Evolutionary conservation across 805 yeast genomes (phyloP).

Genomic region (Lipomyces yamanashiensis): DNA sequence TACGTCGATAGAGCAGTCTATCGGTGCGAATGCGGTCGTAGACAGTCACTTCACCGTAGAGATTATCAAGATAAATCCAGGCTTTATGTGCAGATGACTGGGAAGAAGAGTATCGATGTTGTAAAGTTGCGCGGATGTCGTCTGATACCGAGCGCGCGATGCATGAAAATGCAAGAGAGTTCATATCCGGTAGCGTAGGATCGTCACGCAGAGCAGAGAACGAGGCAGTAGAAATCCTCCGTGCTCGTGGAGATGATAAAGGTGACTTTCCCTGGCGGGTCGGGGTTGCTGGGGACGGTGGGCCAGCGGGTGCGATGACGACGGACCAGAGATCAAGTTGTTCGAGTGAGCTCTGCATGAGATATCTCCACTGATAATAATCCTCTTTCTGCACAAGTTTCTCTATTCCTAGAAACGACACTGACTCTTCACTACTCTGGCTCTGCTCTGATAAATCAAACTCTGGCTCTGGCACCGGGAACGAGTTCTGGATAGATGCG

Average conservation of each 20-base stretch:
- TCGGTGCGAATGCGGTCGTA: slow-evolving; percentile 20
- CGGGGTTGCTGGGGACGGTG: neutral
- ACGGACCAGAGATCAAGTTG: slow-evolving; percentile 20
- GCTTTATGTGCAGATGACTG: slow-evolving; percentile 6
- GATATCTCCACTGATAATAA: slow-evolving; percentile 22
- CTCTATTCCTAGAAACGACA: slow-evolving; percentile 26
- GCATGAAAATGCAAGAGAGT: slow-evolving; percentile 15
- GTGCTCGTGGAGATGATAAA: neutral
- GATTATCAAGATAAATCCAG: slow-evolving; percentile 16
- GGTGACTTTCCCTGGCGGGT: too few relatives aligned
- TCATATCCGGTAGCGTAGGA: neutral
- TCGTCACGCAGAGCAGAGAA: neutral
- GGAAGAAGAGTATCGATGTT: neutral
- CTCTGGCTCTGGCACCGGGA: neutral
- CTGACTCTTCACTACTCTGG: neutral
- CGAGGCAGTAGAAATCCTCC: neutral
- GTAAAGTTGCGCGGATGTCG: neutral
- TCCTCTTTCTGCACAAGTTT: slow-evolving; percentile 15
- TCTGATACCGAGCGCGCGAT: slow-evolving; percentile 20
- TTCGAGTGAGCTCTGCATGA: slow-evolving; percentile 12
- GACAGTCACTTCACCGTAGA: slow-evolving; percentile 17
- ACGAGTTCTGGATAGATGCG: slow-evolving; percentile 7
- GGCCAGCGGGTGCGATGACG: neutral
- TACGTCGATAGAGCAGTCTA: slow-evolving; percentile 13
- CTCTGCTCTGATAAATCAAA: neutral